phyloP scores from a whole-genome alignment of 2,329 filamentous ascomycete species.

The Periconia sp. region DNA sequence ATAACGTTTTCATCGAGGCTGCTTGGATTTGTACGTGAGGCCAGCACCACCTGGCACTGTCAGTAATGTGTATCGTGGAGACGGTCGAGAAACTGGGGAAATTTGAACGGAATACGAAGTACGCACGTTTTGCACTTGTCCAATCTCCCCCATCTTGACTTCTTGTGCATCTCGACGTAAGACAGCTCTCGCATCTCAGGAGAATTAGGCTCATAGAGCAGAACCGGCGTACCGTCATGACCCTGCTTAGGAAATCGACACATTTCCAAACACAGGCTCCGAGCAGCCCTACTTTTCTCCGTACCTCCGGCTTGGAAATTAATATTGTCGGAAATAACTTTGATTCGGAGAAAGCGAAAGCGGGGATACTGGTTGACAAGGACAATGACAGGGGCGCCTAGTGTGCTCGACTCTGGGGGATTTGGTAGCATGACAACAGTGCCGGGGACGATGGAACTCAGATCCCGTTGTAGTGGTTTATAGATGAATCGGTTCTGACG shows the following conservation, averaged over 20 bases:
- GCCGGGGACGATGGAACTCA: slow-evolving; percentile 13
- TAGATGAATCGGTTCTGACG: slow-evolving; percentile 30
- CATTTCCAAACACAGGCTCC: slow-evolving; percentile 13
- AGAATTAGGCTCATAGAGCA: slow-evolving; percentile 18
- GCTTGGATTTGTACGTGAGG: neutral
- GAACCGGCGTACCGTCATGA: slow-evolving; percentile 18
- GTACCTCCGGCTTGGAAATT: slow-evolving; percentile 11
- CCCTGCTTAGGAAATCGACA: slow-evolving; percentile 2
- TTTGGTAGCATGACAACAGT: slow-evolving; percentile 26
- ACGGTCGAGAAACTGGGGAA: too few species aligned
- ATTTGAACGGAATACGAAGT: too few species aligned
- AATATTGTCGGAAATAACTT: slow-evolving; percentile 12
- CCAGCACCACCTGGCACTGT: too few species aligned
- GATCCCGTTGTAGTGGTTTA: slow-evolving; percentile 20
- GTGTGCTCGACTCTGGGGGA: slow-evolving; percentile 10
- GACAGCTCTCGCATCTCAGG: slow-evolving; percentile 22
- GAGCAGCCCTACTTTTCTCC: neutral
- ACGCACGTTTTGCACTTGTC: slow-evolving; percentile 22
- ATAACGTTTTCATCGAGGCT: neutral
- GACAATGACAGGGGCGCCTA: slow-evolving; percentile 22
- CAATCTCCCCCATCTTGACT: slow-evolving; percentile 1
- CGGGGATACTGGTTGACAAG: slow-evolving; percentile 15
- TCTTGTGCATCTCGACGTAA: slow-evolving; percentile 20
- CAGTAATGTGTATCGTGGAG: too few species aligned
- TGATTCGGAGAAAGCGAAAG: slow-evolving; percentile 22